Base-by-base conservation (phyloP, 331 rosid species). In the Acacia concinna region DNA sequence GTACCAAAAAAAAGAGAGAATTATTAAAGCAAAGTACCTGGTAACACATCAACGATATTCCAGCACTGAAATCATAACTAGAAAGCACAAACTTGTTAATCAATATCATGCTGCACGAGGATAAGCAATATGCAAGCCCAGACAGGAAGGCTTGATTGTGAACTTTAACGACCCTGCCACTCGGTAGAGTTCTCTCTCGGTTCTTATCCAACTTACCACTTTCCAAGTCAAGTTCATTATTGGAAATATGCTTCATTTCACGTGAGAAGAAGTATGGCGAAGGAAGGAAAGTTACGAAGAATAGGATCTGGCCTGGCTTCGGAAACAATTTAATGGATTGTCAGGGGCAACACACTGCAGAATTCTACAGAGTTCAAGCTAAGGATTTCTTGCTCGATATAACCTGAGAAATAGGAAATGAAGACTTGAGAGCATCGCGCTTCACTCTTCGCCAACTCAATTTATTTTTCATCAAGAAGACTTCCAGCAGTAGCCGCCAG, bases 41-140 rank as follows among this genome's bases (percentile, higher is more conserved):
- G 86, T 91, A 96, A 72, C 93, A 63, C 99, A 96, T 96, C 86
- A 96, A 79, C 20, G 93, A 90, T 78, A 93, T 93, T 74, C 97
- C 99, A 43, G 98, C 98, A 81, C 87, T 89, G 80, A 95, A 95
- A 83, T 84, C 84, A 87, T 95, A 95, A 75, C 90, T 90, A 60
- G 99, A 95, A 89, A 95, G 99, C 79, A 95, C 94, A 77, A 89
- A 89, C 88, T 93, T 95, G 87, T 95, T 95, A 76, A 95, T 82
- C 82, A 95, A 81, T 71, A 93, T 95, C 99, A 95, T 95, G 83
- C 98, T 85, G 85, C 98, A 95, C 0, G 99, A 95, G 43, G 99
- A 93, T 70, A 93, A 34, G 73, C 99, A 93, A 79, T 95, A 95
- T 8, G 96, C 99, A 40, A 93, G 85, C 72, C 98, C 98, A 76